phyloP scores from a whole-genome alignment of 257 asterid species.

The Mitragyna speciosa region DNA sequence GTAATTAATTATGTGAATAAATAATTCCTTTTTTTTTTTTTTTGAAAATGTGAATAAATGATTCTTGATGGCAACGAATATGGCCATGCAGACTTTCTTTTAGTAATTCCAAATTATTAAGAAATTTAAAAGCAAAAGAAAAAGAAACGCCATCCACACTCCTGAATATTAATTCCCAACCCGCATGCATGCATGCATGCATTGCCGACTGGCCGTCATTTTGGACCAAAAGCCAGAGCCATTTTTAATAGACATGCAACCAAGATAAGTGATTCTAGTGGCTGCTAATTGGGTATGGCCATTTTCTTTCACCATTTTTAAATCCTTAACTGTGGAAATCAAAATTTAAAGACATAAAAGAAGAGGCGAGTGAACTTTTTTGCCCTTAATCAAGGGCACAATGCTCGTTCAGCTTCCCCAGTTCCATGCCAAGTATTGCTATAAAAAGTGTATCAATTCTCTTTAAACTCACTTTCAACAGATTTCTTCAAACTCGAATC shows the following conservation, averaged over 20 bases:
- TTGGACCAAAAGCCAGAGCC: constrained; percentile 32
- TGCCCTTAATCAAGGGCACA: constrained; percentile 4
- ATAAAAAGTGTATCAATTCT: not conserved
- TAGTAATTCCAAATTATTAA: not conserved
- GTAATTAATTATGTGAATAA: not conserved
- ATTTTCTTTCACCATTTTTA: not conserved
- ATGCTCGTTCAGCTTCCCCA: not conserved
- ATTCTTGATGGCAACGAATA: no score
- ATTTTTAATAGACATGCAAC: not conserved
- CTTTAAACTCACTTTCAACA: not conserved
- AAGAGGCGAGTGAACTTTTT: not conserved
- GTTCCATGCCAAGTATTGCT: constrained; percentile 1
- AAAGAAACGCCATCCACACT: not conserved
- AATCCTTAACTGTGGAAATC: not conserved
- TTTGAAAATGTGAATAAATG: no score
- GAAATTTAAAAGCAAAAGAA: not conserved
- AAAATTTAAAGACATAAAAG: not conserved
- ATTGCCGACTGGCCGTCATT: constrained; percentile 61
- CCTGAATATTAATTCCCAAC: not conserved
- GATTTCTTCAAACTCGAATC: not conserved
- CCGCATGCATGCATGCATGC: constrained; percentile 50
- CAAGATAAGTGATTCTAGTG: no score
- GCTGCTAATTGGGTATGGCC: not conserved
- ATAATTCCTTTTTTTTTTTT: no score
- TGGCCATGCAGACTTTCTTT: not conserved